Evolutionary conservation across 1,284 basidiomycete species (phyloP).

Genomic region (Leccinum brunneo-olivaceum): DNA sequence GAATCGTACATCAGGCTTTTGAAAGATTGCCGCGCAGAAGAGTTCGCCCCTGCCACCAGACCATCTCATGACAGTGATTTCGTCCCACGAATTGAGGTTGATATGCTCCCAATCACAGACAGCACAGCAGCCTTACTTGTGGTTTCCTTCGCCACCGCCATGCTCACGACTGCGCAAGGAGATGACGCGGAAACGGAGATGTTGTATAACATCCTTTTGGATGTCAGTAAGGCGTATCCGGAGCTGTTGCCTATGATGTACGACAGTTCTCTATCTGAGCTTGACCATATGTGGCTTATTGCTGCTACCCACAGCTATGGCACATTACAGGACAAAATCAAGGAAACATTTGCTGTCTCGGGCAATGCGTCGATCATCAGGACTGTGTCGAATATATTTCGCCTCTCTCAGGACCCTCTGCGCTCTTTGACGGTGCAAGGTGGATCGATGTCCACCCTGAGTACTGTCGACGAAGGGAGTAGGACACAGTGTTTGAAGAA

Average conservation of each 20-base stretch:
- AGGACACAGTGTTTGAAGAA: slow-evolving; percentile 23
- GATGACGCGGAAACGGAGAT: slow-evolving; percentile 81
- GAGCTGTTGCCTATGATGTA: slow-evolving; percentile 73
- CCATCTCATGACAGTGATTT: slow-evolving; percentile 41
- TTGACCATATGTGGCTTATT: slow-evolving; percentile 9
- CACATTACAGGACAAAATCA: slow-evolving; percentile 70
- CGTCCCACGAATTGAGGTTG: slow-evolving; percentile 49
- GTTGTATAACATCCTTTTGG: slow-evolving; percentile 70
- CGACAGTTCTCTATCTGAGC: slow-evolving; percentile 28
- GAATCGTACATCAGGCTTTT: slow-evolving; percentile 54
- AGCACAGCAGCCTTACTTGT: slow-evolving; percentile 63
- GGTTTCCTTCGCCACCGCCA: slow-evolving; percentile 70
- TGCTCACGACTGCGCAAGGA: slow-evolving; percentile 72
- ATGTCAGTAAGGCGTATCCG: slow-evolving; percentile 66
- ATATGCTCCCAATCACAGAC: slow-evolving; percentile 62
- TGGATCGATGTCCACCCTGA: slow-evolving; percentile 60
- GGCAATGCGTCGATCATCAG: slow-evolving; percentile 68
- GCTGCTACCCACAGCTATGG: slow-evolving; percentile 54
- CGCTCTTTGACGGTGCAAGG: slow-evolving; percentile 34
- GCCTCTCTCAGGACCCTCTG: slow-evolving; percentile 53
- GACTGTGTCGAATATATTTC: slow-evolving; percentile 70
- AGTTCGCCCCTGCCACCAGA: slow-evolving; percentile 35
- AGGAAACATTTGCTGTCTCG: slow-evolving; percentile 69
- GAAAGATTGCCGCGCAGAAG: slow-evolving; percentile 52
- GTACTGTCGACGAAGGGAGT: slow-evolving; percentile 50